Evolutionary conservation across 495 filamentous ascomycete genomes (phyloP), one percentile per base, ranked within the genome.

Genomic region (Neurospora sp.): DNA sequence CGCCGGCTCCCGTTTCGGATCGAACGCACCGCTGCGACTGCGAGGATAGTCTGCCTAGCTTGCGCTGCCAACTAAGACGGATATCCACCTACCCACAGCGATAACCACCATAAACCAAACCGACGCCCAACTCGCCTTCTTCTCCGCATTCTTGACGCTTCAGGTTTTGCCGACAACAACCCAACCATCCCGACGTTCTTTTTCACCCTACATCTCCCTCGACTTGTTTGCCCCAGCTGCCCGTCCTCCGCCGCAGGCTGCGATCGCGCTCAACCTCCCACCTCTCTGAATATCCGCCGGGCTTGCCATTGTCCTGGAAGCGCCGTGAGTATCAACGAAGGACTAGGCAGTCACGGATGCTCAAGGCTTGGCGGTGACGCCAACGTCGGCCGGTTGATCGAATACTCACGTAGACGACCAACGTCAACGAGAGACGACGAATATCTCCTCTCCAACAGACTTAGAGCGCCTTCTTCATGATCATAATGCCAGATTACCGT

Each of bases 401-500:
- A 71, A 49, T 38, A 23, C 41, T 72, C 38, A 16, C n/a, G 31
- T 49, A 35, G 39, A 38, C 70, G 71, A 76, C 18, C 44, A 46
- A 46, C 44, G 3, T 8, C 44, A 16, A 41, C 40, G 40, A 74
- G 27, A 37, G 40, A 37, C 71, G 49, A 49, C 54, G 10, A 20
- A 70, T 62, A 23, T 8, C 54, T 31, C 23, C 4, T 54, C 27
- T 10, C 20, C 41, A 46, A 23, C 49, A n/a, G 16, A 20, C 9
- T 35, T 40, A 35, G 62, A 54, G 66, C 69, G 60, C 35, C 40
- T 23, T 62, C 54, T 31, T 62, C 54, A 62, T 62, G 54, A 62
- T 31, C 31, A 78, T 72, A 35, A 80, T 78, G 78, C 70, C 76
- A 73, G 75, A 78, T 73, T 76, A 79, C 72, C 73, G 71, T 70